These are phyloP conservation scores for Entomortierella lignicola DNA, from an alignment of 192 early-diverging fungal species.

Conservation along the genomic window DNA sequence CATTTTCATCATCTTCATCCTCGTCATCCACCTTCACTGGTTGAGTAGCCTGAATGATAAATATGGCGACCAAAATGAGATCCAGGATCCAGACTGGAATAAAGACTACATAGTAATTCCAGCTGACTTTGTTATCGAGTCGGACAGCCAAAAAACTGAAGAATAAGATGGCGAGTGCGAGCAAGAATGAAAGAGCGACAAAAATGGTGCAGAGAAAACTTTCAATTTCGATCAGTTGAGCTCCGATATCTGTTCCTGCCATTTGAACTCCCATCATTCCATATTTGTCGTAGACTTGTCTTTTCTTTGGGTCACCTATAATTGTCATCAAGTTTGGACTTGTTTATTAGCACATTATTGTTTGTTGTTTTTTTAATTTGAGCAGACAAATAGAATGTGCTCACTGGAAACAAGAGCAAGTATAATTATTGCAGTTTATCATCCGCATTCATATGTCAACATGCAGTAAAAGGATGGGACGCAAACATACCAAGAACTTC, in stretches of 20 bases:
- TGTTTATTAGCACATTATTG: neutral
- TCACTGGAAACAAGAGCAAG: constrained; percentile 8
- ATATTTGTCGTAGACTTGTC: constrained; percentile 92
- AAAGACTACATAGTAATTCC: constrained; percentile 82
- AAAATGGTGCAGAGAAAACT: constrained; percentile 71
- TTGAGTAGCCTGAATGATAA: constrained; percentile 33
- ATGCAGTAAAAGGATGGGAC: neutral
- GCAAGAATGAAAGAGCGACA: constrained; percentile 59
- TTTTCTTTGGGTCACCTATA: constrained; percentile 79
- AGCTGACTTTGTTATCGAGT: constrained; percentile 75
- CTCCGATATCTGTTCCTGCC: constrained; percentile 75
- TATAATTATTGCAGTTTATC: neutral
- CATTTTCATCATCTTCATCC: constrained; percentile 59
- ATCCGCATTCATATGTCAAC: neutral
- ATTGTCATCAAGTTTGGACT: neutral
- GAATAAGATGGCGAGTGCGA: constrained; percentile 81
- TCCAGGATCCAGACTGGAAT: constrained; percentile 87
- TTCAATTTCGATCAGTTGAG: constrained; percentile 74
- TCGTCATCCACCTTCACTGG: constrained; percentile 55
- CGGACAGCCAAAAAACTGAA: constrained; percentile 83
- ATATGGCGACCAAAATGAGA: constrained; percentile 53
- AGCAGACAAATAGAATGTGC: neutral
- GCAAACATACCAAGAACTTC: constrained; percentile 68
- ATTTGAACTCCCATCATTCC: constrained; percentile 83
- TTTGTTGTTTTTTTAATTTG: no score